A percentile compares a stretch with the other conserved stretches of the same genome.
These are phyloP conservation scores for Rhamnella rubrinervis DNA, from an alignment of 331 rosid species.

Conservation along the genomic window DNA sequence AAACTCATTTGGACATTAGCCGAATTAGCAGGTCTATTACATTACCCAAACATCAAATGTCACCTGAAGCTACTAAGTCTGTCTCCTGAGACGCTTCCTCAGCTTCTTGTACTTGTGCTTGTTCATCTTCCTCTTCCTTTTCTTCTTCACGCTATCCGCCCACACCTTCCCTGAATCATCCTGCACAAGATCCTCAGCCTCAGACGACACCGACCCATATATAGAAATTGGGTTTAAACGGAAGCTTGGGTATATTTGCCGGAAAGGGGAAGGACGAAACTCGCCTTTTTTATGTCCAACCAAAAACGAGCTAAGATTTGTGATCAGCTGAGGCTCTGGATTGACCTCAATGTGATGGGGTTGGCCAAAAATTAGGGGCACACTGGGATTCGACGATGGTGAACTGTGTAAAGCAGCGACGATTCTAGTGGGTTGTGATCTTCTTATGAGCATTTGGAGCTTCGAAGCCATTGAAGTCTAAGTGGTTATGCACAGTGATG, in stretches of 20 bases:
- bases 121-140: slow-evolving; percentile 82
- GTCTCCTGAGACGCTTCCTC: slow-evolving; percentile 68
- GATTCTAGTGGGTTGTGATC: slow-evolving; percentile 19
- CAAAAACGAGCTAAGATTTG: slow-evolving; percentile 6
- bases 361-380: slow-evolving; percentile 11
- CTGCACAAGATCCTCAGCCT: slow-evolving; percentile 23
- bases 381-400: slow-evolving; percentile 14
- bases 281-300: slow-evolving; percentile 1
- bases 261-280: slow-evolving; percentile 20
- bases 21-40: slow-evolving; percentile 8
- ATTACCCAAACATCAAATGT: slow-evolving; percentile 20
- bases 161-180: slow-evolving; percentile 51
- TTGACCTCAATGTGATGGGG: slow-evolving; percentile 11
- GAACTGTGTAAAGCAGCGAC: slow-evolving; percentile 14
- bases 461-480: slow-evolving; percentile 39
- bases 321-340: slow-evolving; percentile 16
- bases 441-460: slow-evolving; percentile 35
- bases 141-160: slow-evolving; percentile 92
- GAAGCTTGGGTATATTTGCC: slow-evolving; percentile 52
- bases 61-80: slow-evolving; percentile 42
- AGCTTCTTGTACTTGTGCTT: slow-evolving; percentile 77
- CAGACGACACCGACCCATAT: slow-evolving; percentile 28
- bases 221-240: slow-evolving; percentile 33
- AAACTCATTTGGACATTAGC: not conserved
- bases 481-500: not conserved